Evolutionary conservation across 148 eudicot genomes (phyloP).

Genomic region (Limonium bicolor): DNA sequence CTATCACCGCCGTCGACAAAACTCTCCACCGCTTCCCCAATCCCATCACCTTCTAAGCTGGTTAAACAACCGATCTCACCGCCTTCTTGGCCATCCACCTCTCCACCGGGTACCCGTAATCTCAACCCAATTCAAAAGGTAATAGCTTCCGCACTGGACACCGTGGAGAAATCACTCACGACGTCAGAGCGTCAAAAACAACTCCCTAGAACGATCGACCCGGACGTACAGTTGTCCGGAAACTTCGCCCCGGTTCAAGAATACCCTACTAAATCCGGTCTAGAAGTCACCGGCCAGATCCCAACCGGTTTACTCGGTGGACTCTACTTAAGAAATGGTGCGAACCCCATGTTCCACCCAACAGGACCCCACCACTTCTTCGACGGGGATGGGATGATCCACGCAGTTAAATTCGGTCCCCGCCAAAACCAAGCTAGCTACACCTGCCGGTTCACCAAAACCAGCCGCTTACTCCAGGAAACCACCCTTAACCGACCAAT

Average conservation of each 20-base stretch:
- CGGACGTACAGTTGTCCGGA: constrained; percentile 32
- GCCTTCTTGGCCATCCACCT: background rate
- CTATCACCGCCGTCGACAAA: too few species aligned
- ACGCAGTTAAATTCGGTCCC: constrained; percentile 26
- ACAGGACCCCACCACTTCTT: constrained; percentile 37
- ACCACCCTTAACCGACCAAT: constrained; percentile 10
- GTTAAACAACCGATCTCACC: background rate
- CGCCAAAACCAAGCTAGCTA: constrained; percentile 20
- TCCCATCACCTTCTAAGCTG: background rate
- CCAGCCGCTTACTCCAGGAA: constrained; percentile 36
- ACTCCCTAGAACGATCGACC: constrained; percentile 19
- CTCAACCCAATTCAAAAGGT: constrained; percentile 34
- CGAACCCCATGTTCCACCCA: constrained; percentile 30
- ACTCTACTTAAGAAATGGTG: constrained; percentile 42
- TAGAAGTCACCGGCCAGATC: constrained; percentile 28
- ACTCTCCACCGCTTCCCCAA: background rate
- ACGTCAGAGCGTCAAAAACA: constrained; percentile 9
- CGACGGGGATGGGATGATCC: constrained; percentile 61
- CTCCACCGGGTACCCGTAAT: background rate
- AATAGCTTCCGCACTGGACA: constrained; percentile 21
- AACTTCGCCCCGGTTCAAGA: constrained; percentile 45
- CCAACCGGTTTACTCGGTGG: constrained; percentile 24
- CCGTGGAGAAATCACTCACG: constrained; percentile 15
- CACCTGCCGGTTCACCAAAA: constrained; percentile 40
- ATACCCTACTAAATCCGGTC: constrained; percentile 22